Evolutionary conservation across 768 basidiomycete genomes (phyloP), one percentile per base, ranked within the genome.

Genomic region (Tylopilus balloui): DNA sequence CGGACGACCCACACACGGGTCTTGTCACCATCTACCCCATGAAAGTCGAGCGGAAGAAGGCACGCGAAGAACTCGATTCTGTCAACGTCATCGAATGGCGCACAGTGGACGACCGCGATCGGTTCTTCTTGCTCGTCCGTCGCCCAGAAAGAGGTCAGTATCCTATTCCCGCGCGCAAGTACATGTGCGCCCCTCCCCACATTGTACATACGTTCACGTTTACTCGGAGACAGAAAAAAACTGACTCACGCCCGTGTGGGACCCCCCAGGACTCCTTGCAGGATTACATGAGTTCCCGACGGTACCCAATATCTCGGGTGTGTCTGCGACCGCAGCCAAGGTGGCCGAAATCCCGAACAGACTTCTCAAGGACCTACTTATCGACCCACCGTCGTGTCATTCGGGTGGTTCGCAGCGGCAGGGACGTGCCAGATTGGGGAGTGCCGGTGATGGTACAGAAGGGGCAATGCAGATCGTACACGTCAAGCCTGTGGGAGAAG

Each of bases 241-340:
- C 52, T 54, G 37, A 45, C 51, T n/a, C 1, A 39, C 38, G 13
- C 11, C 23, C 12, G 2, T 38, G 53, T 39, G 43, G 42, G 11
- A n/a, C n/a, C 35, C 11, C 42, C 28, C 52, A 96, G 94, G 94
- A 20, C 83, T 97, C 39, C 73, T 97, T 45, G 94, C 91, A 17
- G 92, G 94, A 10, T 71, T 97, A 35, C 83, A 85, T 64, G 92
- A 97, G 61, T 93, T 93, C 70, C 89, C 92, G 47, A 80, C 88
- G 19, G 67, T 70, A 32, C 63, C 78, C 47, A 74, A 85, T 62
- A 74, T 86, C 48, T 62, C 75, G 34, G 69, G 67, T 19, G 39
- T 31, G 58, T 67, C 73, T 38, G 70, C 73, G 10, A 70, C 73
- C 11, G 51, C 60, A n/a, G 60, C 60, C 12, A 63, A 64, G 31